Evolutionary conservation across 805 yeast species (phyloP).

Genomic region (Metschnikowia santaceciliae): DNA sequence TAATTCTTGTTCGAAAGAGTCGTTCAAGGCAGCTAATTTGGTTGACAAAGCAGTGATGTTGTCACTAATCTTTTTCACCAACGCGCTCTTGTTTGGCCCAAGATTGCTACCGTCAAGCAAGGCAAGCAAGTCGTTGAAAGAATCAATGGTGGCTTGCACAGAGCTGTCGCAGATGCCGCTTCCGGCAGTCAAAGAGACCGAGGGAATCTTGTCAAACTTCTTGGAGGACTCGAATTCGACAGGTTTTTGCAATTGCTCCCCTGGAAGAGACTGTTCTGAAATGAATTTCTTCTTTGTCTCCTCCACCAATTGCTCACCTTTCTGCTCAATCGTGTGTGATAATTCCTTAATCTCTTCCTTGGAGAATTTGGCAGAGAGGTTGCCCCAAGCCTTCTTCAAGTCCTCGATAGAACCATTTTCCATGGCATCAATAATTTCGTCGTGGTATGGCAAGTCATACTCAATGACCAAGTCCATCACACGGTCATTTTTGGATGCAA

Average conservation of each 20-base stretch:
- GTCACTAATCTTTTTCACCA: slow-evolving; percentile 32
- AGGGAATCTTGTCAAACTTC: slow-evolving; percentile 30
- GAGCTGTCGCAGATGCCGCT: slow-evolving; percentile 27
- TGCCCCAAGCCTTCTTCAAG: slow-evolving; percentile 19
- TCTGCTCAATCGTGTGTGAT: slow-evolving; percentile 29
- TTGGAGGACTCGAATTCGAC: slow-evolving; percentile 34
- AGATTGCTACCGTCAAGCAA: slow-evolving; percentile 30
- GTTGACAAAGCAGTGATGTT: slow-evolving; percentile 28
- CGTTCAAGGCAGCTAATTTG: slow-evolving; percentile 31
- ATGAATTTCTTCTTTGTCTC: slow-evolving; percentile 34
- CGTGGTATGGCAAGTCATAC: slow-evolving; percentile 40
- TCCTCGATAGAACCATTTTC: slow-evolving; percentile 36
- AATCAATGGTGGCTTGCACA: slow-evolving; percentile 32
- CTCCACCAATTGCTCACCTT: slow-evolving; percentile 32
- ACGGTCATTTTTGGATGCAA: slow-evolving; percentile 40
- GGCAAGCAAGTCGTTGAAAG: slow-evolving; percentile 36
- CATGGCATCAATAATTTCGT: slow-evolving; percentile 35
- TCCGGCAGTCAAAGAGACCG: slow-evolving; percentile 23
- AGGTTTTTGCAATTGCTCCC: slow-evolving; percentile 39
- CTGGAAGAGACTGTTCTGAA: slow-evolving; percentile 26
- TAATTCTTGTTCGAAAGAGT: slow-evolving; percentile 35
- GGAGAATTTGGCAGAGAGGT: slow-evolving; percentile 21
- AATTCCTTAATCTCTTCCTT: slow-evolving; percentile 30
- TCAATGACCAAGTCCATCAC: slow-evolving; percentile 44
- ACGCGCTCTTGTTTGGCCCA: slow-evolving; percentile 24